Evolutionary conservation across 2,329 filamentous ascomycete genomes (phyloP), one percentile per base, ranked within the genome.

Genomic region (Ambrosiella xylebori): DNA sequence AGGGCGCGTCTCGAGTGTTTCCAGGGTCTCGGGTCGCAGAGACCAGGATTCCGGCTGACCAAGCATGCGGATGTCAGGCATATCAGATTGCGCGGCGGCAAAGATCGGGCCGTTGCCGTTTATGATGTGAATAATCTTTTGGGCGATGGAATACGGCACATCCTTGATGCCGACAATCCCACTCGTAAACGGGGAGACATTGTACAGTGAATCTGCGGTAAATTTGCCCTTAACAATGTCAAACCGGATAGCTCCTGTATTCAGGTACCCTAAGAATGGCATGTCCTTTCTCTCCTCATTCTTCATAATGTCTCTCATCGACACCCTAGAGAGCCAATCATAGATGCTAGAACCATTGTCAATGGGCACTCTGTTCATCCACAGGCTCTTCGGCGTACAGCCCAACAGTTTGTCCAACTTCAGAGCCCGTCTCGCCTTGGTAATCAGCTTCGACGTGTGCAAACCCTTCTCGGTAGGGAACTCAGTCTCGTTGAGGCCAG

Each of bases 181-280:
- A 68, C 85, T 95, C 1, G 80, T 81, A 67, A 98, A 98, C 0
- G 93, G 93, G 7, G 86, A 94, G 36, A 97, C 77, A 44, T 91
- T 84, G 66, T 82, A 97, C 0, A 86, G 88, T 3, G 84, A 85
- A 67, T 98, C 93, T 44, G 82, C 81, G 0, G 93, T 97, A 66
- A 97, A 97, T 0, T 84, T 75, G 0, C 93, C 93, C 68, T 91
- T 82, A 75, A 96, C 95, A 61, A 98, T 86, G 68, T 98, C 93
- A 69, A 97, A 98, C 50, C 93, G 86, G 63, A 98, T 82, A 2
- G 86, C 87, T 35, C 93, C 93, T 0, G 88, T 95, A 70, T 98
- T 98, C 58, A 86, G 76, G 55, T 97, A 80, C 37, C 84, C 82
- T 9, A 97, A 71, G 6, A 80, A 78, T 8, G 88, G 77, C 45